Percentiles rank a stretch among this genome's conserved stretches.
Conservation (phyloP, 202 grass and related monocot genomes). For the Dendrocalamus latiflorus region DNA sequence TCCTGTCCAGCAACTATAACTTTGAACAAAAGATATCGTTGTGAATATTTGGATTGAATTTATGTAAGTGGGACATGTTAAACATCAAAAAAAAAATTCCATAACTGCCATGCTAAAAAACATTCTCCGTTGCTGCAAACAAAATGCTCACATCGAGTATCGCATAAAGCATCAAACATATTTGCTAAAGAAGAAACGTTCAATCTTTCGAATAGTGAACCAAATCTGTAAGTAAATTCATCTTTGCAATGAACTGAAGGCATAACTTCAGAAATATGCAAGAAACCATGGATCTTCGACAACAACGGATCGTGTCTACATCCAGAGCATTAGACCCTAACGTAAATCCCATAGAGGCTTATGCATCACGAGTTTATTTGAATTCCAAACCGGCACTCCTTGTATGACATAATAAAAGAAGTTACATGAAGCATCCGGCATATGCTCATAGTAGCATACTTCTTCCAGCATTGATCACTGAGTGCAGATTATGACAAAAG, state of each 20-base stretch:
- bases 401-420: background rate
- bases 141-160: background rate
- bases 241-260: background rate
- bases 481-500: slow-evolving; percentile 28
- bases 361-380: slow-evolving; percentile 35
- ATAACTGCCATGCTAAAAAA: background rate
- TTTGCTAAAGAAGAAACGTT: background rate
- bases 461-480: slow-evolving; percentile 11
- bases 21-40: background rate
- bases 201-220: background rate
- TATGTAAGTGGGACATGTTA: background rate
- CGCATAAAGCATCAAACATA: background rate
- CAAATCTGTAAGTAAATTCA: background rate
- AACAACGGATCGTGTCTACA: background rate
- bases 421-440: slow-evolving; percentile 14
- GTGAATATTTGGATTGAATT: background rate
- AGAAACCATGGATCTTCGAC: background rate
- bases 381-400: slow-evolving; percentile 15
- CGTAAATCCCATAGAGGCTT: slow-evolving; percentile 19
- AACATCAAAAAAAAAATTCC: background rate
- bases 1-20: background rate
- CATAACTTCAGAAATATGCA: background rate
- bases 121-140: background rate
- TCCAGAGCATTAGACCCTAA: background rate
- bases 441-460: background rate